Evolutionary conservation across 495 filamentous ascomycete species (phyloP).

Genomic region (Talaromyces liani): DNA sequence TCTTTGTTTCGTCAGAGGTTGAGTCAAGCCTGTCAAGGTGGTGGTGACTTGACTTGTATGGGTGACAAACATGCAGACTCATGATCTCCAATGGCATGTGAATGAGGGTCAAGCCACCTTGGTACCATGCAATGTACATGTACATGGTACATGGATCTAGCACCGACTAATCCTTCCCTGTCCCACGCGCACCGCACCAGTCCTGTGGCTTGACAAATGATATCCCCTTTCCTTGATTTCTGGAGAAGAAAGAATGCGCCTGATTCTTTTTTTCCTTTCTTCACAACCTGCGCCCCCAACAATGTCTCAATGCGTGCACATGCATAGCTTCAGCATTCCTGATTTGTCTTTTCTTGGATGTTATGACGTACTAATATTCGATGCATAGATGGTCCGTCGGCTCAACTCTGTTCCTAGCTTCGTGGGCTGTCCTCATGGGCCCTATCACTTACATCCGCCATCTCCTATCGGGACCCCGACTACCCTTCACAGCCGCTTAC

Average conservation of each 20-base stretch:
- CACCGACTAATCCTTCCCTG: not conserved
- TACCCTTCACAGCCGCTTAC: slow-evolving; percentile 95
- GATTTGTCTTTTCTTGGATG: not conserved
- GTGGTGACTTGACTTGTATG: not conserved
- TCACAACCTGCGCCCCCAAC: not conserved
- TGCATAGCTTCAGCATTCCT: not conserved
- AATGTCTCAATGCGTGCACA: not conserved
- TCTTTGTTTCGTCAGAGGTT: not conserved
- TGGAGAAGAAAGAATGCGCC: not conserved
- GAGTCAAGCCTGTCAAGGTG: not conserved
- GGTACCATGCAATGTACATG: not conserved
- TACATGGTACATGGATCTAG: not conserved
- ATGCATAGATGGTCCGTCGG: slow-evolving; percentile 81
- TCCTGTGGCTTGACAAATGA: slow-evolving; percentile 5
- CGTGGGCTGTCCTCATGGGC: slow-evolving; percentile 93
- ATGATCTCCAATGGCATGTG: slow-evolving; percentile 6
- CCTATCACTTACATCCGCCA: slow-evolving; percentile 75
- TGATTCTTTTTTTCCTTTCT: not conserved
- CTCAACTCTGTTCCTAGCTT: slow-evolving; percentile 80
- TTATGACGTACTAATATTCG: not conserved
- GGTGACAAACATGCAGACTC: slow-evolving; percentile 1
- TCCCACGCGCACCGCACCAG: not conserved
- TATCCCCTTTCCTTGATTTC: not conserved
- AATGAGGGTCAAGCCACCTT: slow-evolving; percentile 1
- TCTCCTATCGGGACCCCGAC: slow-evolving; percentile 71